These are phyloP conservation scores for Nicotiana undulata DNA, from an alignment of 257 asterid species.

Conservation along the genomic window DNA sequence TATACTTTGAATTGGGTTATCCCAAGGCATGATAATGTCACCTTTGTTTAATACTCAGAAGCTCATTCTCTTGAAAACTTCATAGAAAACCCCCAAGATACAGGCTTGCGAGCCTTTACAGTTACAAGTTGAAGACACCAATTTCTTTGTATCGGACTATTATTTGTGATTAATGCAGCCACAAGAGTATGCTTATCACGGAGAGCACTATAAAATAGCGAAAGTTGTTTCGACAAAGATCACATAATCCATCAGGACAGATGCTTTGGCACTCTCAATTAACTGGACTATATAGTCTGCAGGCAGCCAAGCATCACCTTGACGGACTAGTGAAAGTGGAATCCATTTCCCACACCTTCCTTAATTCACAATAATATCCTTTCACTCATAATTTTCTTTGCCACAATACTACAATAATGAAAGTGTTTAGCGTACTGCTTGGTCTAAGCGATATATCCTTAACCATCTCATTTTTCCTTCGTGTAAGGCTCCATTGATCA, in stretches of 20 bases:
- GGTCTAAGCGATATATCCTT: not conserved
- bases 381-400: not conserved
- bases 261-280: not conserved
- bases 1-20: not conserved
- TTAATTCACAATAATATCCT: not conserved
- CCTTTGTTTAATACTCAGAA: not conserved
- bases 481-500: not conserved
- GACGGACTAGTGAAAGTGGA: not conserved
- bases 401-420: not conserved
- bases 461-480: not conserved
- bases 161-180: not conserved
- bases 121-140: not conserved
- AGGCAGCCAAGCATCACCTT: not conserved
- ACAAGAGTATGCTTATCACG: not conserved
- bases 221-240: not conserved
- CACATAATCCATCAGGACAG: not conserved
- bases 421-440: not conserved
- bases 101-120: not conserved
- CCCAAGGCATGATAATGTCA: not conserved
- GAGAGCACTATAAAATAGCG: not conserved
- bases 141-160: not conserved
- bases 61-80: not conserved
- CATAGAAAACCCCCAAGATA: not conserved
- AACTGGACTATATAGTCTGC: not conserved
- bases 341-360: not conserved